These are phyloP conservation scores for Candida sp. DNA, from an alignment of 1,139 yeast genomes.

Conservation along the genomic window DNA sequence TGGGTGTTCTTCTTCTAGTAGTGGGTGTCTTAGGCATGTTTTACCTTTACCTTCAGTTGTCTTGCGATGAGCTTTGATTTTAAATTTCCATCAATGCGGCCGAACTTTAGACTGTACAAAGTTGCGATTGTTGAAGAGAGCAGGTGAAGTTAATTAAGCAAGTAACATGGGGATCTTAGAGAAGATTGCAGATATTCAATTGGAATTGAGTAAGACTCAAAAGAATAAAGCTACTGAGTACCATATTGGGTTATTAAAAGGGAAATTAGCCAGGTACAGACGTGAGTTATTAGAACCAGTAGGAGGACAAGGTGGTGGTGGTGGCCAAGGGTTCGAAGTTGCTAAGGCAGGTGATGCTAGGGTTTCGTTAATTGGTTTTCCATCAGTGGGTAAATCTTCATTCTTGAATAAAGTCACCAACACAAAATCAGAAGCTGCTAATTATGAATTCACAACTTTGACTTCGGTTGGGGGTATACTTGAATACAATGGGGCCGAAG, in stretches of 20 bases:
- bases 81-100: background rate
- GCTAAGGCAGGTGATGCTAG: conserved; percentile 96
- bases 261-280: conserved; percentile 91
- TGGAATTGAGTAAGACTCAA: conserved; percentile 92
- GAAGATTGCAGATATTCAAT: conserved; percentile 86
- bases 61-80: background rate
- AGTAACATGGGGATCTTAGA: conserved; percentile 42
- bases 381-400: conserved; percentile 96
- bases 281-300: conserved; percentile 91
- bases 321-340: conserved; percentile 92
- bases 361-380: conserved; percentile 93
- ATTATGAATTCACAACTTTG: conserved; percentile 91
- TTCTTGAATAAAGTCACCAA: conserved; percentile 83
- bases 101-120: background rate
- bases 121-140: no score
- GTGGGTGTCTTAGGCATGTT: conserved; percentile 10
- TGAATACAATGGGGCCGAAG: conserved; percentile 94
- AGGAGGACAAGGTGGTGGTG: conserved; percentile 68
- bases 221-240: conserved; percentile 98
- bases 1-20: conserved; percentile 7
- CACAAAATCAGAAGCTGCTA: conserved; percentile 93
- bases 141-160: no score
- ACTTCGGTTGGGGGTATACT: conserved; percentile 96
- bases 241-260: conserved; percentile 90
- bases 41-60: background rate